Evolutionary conservation across 495 filamentous ascomycete species (phyloP), one percentile per base, ranked within the genome.

Genomic region (Aspergillus incahuasiensis): DNA sequence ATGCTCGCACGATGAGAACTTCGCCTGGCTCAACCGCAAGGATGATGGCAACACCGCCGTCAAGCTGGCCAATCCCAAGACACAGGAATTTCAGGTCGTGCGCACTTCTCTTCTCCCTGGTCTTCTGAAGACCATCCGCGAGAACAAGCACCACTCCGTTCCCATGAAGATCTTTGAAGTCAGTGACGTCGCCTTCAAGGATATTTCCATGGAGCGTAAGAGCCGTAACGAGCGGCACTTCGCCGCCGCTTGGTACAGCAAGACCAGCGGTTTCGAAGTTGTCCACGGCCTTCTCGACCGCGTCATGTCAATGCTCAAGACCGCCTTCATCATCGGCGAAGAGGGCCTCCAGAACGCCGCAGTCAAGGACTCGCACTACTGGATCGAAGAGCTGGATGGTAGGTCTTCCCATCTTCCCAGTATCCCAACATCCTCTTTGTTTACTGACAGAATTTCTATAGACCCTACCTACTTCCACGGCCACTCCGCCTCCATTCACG

Each of bases 1-100:
- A 46, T 99, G 94, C 82, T 95, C 90, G 15, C 91, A 97, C 68
- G 94, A 96, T 66, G 94, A 99, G 81, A 99, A 97, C 76, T 99
- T 97, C 68, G 87, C 77, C 43, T 97, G 91, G 90, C 78, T 99
- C 35, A 96, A 97, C 73, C 88, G 92, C 55, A 83, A 84, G 57
- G 92, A 96, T 58, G 88, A 96, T 60, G 91, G 94, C 45, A 85
- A 74, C 19, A 92, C 86, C 0, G 91, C 90, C 6, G 86, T 99
- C 58, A 86, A 81, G 65, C 85, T 99, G 39, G 89, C 89, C 53
- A 99, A 99, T 72, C 94, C 94, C 49, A 97, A 97, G 77, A 95
- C 92, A 2, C 81, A 82, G 16, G 94, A 99, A 66, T 99, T 97
- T 73, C 94, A 99, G 70, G 84, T 99, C 57, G 95, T 96, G 12